A percentile compares a stretch with the other conserved stretches of the same genome.
Conservation (phyloP, 208 protist species). For the Wallacemonas sp. region DNA sequence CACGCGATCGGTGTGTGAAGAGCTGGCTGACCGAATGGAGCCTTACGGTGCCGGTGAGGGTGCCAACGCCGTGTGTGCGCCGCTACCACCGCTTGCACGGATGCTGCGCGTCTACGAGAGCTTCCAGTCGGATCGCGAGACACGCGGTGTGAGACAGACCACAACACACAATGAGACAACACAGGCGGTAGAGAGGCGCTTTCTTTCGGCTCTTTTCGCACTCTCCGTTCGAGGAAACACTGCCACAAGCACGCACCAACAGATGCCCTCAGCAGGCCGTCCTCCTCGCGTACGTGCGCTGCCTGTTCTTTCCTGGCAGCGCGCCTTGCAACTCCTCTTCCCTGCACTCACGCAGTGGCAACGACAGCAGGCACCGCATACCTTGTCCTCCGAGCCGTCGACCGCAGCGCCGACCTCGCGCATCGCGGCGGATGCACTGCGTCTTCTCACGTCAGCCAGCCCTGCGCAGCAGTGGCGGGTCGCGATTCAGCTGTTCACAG, state of each 20-base stretch:
- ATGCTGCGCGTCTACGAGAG: neutral
- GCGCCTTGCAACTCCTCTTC: neutral
- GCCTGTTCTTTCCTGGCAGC: neutral
- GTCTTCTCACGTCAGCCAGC: neutral
- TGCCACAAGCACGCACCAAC: no score
- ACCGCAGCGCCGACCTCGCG: no score
- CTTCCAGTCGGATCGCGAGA: neutral
- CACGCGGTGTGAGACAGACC: neutral
- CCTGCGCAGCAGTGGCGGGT: conserved; percentile 21
- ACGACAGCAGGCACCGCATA: neutral
- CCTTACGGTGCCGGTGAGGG: no score
- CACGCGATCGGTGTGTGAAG: no score
- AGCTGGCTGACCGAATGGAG: no score
- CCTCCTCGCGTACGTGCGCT: no score
- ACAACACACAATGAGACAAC: neutral
- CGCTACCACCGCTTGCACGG: neutral
- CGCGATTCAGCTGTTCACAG: conserved; percentile 13
- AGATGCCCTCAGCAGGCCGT: no score
- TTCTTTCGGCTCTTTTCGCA: neutral
- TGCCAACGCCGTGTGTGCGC: neutral
- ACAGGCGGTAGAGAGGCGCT: neutral
- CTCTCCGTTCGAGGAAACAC: neutral
- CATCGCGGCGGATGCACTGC: conserved; percentile 6
- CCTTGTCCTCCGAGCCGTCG: neutral
- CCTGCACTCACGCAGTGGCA: neutral